A percentile compares a stretch with the other conserved stretches of the same genome.
phyloP scores from a whole-genome alignment of 208 protist species.

The Acanthamoeba castellanii region DNA sequence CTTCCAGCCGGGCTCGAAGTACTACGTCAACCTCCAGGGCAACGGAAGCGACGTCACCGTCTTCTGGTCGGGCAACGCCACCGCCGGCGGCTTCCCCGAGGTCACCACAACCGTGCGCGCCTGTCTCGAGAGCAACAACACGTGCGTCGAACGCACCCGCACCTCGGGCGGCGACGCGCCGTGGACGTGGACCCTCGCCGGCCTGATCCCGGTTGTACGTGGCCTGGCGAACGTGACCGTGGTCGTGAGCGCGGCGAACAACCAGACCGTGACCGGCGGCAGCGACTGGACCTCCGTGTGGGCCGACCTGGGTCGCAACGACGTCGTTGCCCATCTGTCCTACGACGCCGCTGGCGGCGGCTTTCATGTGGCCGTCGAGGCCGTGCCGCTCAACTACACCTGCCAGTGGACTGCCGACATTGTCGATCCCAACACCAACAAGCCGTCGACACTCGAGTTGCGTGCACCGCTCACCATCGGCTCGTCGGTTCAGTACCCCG shows the following conservation, averaged over 20 bases:
- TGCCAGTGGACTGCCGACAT: background rate
- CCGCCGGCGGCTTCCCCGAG: no score
- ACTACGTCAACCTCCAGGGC: no score
- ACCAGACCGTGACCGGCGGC: background rate
- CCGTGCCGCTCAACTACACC: background rate
- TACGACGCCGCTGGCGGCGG: background rate
- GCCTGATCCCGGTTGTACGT: background rate
- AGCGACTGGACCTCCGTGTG: background rate
- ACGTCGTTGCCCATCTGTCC: background rate
- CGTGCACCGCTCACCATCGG: background rate
- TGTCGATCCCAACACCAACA: background rate
- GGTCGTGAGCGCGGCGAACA: background rate
- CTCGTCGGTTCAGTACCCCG: background rate
- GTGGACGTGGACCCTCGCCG: background rate
- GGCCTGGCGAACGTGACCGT: background rate
- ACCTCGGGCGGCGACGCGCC: background rate
- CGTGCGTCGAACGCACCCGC: no score
- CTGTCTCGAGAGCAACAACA: no score
- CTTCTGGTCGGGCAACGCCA: no score
- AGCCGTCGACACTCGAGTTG: background rate
- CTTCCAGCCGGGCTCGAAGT: no score
- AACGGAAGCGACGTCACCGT: no score
- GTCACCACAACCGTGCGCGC: no score
- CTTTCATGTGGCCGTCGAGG: background rate
- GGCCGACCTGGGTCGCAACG: background rate